Evolutionary conservation across 129 eudicot species (phyloP).

Genomic region (Artemisia annua): DNA sequence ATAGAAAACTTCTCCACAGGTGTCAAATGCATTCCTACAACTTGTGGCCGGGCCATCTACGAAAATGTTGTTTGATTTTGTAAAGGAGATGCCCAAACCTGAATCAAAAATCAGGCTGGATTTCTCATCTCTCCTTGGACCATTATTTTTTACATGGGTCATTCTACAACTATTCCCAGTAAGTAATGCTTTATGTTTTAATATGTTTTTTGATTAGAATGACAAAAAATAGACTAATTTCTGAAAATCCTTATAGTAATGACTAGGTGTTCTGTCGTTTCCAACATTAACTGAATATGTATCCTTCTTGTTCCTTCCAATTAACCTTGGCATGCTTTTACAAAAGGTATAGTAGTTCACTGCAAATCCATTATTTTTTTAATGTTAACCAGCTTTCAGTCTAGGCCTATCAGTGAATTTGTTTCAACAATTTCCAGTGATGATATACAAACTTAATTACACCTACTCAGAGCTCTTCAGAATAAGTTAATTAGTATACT

Average conservation of each 20-base stretch:
- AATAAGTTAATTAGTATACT: background rate
- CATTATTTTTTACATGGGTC: conserved; percentile 87
- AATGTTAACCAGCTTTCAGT: no score
- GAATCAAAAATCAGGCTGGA: conserved; percentile 66
- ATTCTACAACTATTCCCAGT: conserved; percentile 77
- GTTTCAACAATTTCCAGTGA: no score
- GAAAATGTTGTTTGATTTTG: conserved; percentile 67
- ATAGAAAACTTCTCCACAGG: conserved; percentile 39
- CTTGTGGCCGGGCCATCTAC: conserved; percentile 59
- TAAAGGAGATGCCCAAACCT: conserved; percentile 91
- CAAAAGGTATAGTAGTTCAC: no score
- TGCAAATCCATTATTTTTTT: no score
- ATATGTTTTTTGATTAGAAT: background rate
- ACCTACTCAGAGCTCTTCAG: no score
- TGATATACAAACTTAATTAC: no score
- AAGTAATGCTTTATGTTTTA: conserved; percentile 26
- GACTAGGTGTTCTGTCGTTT: background rate
- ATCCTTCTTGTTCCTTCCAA: no score
- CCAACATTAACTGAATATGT: background rate
- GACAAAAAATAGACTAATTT: background rate
- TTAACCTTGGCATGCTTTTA: no score
- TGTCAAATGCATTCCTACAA: conserved; percentile 80
- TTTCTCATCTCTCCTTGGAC: conserved; percentile 80
- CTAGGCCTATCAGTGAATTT: no score
- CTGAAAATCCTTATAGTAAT: background rate